These are phyloP conservation scores for Striga asiatica DNA, from an alignment of 257 asterid species.

Conservation along the genomic window DNA sequence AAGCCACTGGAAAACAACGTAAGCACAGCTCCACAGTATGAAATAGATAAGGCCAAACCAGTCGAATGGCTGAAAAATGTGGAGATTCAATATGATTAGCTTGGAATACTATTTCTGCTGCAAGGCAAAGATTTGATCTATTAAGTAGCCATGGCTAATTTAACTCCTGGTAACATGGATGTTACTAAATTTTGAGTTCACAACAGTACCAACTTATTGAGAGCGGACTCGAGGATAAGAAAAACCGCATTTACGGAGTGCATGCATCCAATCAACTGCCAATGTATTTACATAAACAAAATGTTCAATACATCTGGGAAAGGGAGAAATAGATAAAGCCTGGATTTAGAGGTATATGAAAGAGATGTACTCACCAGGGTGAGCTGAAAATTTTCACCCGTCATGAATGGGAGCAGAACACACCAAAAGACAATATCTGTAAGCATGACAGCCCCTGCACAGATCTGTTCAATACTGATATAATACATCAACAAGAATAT, in stretches of 20 bases:
- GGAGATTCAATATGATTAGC: conserved; percentile 2
- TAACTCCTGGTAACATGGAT: no score
- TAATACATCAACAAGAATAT: not conserved
- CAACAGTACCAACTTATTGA: conserved; percentile 56
- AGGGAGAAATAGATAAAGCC: not conserved
- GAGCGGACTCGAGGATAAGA: conserved; percentile 65
- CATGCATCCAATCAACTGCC: conserved; percentile 71
- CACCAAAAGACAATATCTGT: conserved; percentile 90
- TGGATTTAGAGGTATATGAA: not conserved
- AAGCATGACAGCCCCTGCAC: conserved; percentile 80
- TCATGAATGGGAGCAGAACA: conserved; percentile 75
- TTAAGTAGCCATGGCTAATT: no score
- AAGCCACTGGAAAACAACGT: conserved; percentile 67
- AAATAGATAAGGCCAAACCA: conserved; percentile 69
- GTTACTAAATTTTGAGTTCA: no score
- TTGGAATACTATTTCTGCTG: no score
- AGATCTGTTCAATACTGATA: conserved; percentile 27
- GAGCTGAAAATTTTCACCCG: conserved; percentile 51
- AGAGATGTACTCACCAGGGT: conserved; percentile 43
- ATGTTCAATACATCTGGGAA: not conserved
- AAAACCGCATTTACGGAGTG: conserved; percentile 84
- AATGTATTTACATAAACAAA: not conserved
- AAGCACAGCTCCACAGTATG: conserved; percentile 54
- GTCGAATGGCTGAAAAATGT: conserved; percentile 43
- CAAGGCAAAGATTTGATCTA: no score